Evolutionary conservation across 2,329 filamentous ascomycete genomes (phyloP).

Genomic region (Thielaviopsis ethacetica): DNA sequence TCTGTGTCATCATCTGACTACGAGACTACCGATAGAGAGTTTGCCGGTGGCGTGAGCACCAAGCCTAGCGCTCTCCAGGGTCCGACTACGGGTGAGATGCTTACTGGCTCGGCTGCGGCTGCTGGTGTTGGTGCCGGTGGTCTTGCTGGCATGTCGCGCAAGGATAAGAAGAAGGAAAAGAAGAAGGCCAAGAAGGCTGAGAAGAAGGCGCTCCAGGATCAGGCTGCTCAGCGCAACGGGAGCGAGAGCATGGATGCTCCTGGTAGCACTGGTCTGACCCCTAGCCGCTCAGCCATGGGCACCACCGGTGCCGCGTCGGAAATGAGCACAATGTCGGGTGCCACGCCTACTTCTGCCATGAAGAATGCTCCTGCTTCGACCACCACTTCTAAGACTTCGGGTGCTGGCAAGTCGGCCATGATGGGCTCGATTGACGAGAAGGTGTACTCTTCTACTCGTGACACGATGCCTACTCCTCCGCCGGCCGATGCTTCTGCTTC

Average conservation of each 20-base stretch:
- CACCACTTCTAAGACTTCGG: not conserved
- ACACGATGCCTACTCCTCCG: not conserved
- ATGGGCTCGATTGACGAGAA: not conserved
- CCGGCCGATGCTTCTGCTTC: not conserved
- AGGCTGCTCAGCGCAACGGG: not conserved
- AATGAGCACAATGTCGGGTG: not conserved
- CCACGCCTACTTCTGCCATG: not conserved
- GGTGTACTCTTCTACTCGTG: not conserved
- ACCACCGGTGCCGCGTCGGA: not conserved
- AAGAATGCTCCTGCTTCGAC: not conserved
- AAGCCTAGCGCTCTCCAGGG: not conserved
- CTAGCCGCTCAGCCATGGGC: not conserved
- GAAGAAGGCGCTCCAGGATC: constrained; percentile 15
- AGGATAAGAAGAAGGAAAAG: constrained; percentile 59
- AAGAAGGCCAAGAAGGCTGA: constrained; percentile 59
- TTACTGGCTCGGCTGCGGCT: constrained; percentile 4
- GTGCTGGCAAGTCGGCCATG: not conserved
- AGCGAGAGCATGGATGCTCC: not conserved
- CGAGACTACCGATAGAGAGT: not conserved
- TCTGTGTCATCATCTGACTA: constrained; percentile 4
- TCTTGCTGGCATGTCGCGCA: not conserved
- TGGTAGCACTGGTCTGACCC: not conserved
- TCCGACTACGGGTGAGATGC: constrained; percentile 5
- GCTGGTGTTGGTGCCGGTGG: constrained; percentile 1
- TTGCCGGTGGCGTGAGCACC: not conserved